These are phyloP conservation scores for Russula earlei DNA, from an alignment of 768 basidiomycete species.

Conservation along the genomic window DNA sequence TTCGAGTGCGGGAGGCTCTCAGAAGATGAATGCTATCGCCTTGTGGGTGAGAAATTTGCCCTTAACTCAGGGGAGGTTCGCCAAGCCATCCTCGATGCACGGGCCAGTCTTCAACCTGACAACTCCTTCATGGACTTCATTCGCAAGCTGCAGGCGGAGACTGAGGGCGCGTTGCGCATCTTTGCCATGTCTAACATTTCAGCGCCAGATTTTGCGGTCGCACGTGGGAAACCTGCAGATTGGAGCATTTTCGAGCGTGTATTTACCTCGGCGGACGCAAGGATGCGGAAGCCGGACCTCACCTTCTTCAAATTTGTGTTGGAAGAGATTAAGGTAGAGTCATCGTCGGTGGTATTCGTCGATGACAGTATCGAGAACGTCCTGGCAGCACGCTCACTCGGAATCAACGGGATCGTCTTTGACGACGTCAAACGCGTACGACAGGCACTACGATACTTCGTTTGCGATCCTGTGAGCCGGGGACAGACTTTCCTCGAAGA, in stretches of 20 bases:
- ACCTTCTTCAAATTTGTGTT: slow-evolving; percentile 45
- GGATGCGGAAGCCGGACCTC: slow-evolving; percentile 49
- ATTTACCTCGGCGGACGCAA: slow-evolving; percentile 42
- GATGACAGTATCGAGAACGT: slow-evolving; percentile 56
- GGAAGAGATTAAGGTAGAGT: slow-evolving; percentile 35
- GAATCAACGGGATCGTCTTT: slow-evolving; percentile 46
- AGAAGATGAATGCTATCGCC: slow-evolving; percentile 37
- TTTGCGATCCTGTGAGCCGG: slow-evolving; percentile 38
- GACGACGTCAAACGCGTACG: slow-evolving; percentile 34
- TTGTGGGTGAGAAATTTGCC: slow-evolving; percentile 32
- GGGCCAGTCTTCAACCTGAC: slow-evolving; percentile 39
- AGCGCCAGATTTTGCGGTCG: slow-evolving; percentile 38
- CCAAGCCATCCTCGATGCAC: slow-evolving; percentile 38
- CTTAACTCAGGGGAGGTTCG: slow-evolving; percentile 33
- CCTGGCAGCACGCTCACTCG: slow-evolving; percentile 45
- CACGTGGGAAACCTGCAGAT: slow-evolving; percentile 37
- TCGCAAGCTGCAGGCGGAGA: slow-evolving; percentile 35
- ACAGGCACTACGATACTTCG: slow-evolving; percentile 38
- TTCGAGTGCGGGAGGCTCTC: slow-evolving; percentile 40
- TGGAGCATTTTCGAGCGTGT: slow-evolving; percentile 42
- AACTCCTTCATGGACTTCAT: slow-evolving; percentile 38
- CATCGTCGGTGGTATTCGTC: slow-evolving; percentile 41
- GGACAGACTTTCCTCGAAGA: slow-evolving; percentile 33
- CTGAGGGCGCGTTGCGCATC: slow-evolving; percentile 30
- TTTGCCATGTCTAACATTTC: slow-evolving; percentile 57